Evolutionary conservation across 805 yeast genomes (phyloP), one percentile per base, ranked within the genome.

Genomic region (Ogataea saltuana): DNA sequence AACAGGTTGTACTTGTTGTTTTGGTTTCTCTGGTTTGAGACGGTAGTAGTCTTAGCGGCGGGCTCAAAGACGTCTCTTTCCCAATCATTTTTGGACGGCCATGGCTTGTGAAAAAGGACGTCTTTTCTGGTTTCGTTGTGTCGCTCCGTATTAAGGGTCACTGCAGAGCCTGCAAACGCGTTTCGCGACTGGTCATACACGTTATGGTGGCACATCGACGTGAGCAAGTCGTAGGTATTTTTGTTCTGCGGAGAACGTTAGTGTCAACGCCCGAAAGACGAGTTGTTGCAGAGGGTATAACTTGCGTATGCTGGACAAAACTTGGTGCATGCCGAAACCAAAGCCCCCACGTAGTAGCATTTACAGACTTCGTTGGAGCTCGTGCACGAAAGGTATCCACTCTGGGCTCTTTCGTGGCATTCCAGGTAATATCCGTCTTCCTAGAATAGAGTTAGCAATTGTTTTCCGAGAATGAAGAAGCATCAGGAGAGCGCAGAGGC

Each of bases 271-370:
- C n/a, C 10, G 18, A 4, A 28, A 28, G 18, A 10, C 18, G 8
- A 6, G 4, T 13, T 8, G 15, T 28, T 13, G 9, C 10, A 5
- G 31, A 6, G 15, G 15, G 7, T 4, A 2, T 6, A 4, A 45
- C 56, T 35, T 40, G 51, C 56, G 33, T 50, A 50, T 16, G 53
- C 58, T 10, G 50, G 52, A 45, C 64, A 59, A 33, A 45, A 56
- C n/a, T 48, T 49, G 19, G 50, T 43, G 38, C 63, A 60, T 17
- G 50, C 48, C 4, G 54, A 36, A 3, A 54, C 15, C 28, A 60
- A 34, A 10, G 54, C 53, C 3, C 61, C 60, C 7, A 58, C 42
- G 37, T 59, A 59, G 39, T 60, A 60, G 34, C 63, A 60, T 32
- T 55, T 51, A 49, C 64, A 60, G 11, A 57, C 45, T 32, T 53